phyloP scores from a whole-genome alignment of 2,329 filamentous ascomycete species.

The Botrytis byssoidea region DNA sequence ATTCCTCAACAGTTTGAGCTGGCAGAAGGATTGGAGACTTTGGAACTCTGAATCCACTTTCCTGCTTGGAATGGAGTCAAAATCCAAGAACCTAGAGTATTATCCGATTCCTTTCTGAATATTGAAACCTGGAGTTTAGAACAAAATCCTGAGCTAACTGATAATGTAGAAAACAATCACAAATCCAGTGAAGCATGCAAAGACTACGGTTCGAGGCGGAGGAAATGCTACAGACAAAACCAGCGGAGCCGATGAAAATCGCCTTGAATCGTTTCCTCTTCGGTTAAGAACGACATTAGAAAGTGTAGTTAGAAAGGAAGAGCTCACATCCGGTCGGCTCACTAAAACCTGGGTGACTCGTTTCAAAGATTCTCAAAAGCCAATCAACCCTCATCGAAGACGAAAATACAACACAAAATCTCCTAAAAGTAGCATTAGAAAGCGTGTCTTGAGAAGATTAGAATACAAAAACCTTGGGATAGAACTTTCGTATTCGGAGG shows the following conservation, averaged over 20 bases:
- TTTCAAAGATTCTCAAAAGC: not conserved
- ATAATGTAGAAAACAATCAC: not conserved
- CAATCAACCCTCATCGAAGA: not conserved
- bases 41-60: not conserved
- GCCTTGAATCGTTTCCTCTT: not conserved
- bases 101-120: not conserved
- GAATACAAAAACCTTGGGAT: not conserved
- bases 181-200: not conserved
- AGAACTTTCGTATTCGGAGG: not conserved
- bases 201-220: not conserved
- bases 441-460: not conserved
- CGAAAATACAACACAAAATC: no score
- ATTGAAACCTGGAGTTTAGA: not conserved
- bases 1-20: not conserved
- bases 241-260: no score
- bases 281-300: not conserved
- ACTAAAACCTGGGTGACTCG: not conserved
- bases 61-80: not conserved
- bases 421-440: not conserved
- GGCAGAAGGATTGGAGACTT: not conserved
- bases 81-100: not conserved
- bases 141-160: not conserved
- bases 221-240: accelerated
- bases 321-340: not conserved
- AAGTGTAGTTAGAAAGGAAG: no score